phyloP scores from a whole-genome alignment of 2,329 filamentous ascomycete genomes.

The Ophiognomonia clavigignenti-juglandacearum region DNA sequence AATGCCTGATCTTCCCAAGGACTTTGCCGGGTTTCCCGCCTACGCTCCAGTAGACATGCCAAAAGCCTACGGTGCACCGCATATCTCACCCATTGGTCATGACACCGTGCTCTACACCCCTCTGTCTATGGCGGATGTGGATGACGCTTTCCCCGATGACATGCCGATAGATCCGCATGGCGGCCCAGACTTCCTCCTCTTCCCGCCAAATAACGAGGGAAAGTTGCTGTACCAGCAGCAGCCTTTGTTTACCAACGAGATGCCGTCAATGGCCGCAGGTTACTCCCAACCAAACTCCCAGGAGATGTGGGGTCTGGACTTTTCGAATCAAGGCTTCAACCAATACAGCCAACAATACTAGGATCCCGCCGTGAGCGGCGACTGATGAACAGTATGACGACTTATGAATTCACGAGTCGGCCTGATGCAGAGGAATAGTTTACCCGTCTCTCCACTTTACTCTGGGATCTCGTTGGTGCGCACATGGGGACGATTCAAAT shows the following conservation, averaged over 20 bases:
- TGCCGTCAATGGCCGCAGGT: constrained; percentile 45
- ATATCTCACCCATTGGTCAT: constrained; percentile 66
- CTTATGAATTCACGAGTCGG: constrained; percentile 12
- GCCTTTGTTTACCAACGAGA: constrained; percentile 41
- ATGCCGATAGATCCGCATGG: constrained; percentile 35
- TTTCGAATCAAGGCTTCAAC: constrained; percentile 31
- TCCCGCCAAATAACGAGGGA: constrained; percentile 34
- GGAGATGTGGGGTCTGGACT: constrained; percentile 44
- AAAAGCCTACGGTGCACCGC: constrained; percentile 37
- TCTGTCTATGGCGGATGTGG: constrained; percentile 53
- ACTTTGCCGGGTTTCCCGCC: constrained; percentile 37
- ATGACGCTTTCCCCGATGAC: constrained; percentile 59
- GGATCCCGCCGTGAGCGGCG: constrained; percentile 4
- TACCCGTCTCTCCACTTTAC: constrained; percentile 4
- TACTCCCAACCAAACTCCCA: constrained; percentile 49
- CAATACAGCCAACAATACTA: constrained; percentile 27
- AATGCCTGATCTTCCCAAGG: constrained; percentile 47
- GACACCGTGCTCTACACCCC: constrained; percentile 67
- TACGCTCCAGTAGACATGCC: constrained; percentile 33
- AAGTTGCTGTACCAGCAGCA: constrained; percentile 34
- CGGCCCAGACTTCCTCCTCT: constrained; percentile 62
- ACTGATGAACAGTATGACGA: not conserved
- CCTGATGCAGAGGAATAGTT: not conserved
- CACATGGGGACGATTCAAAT: not conserved
- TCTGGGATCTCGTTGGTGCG: constrained; percentile 8